Evolutionary conservation across 345 rosid species (phyloP), one percentile per base, ranked within the genome.

Genomic region (Citrus medica): DNA sequence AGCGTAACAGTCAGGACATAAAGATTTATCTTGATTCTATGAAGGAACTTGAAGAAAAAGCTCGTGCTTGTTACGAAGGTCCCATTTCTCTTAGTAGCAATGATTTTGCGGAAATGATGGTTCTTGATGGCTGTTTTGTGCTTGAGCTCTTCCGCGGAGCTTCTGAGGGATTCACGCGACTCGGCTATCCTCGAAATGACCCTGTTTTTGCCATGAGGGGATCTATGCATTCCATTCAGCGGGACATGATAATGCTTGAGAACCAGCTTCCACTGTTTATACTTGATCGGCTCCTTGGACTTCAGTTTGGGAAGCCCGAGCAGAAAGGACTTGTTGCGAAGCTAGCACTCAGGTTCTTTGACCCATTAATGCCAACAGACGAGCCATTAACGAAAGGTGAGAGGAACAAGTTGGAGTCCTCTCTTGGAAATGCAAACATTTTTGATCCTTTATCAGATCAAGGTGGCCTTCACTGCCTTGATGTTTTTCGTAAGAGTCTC

Each of bases 191-290:
- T 12, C 86, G 90, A 65, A 92, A 90, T 37, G 99, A 93, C 80
- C 98, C 98, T 5, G 81, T 92, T 48, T 95, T 93, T 19, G 89
- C 94, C 0, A 92, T 93, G 94, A 89, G 98, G 38, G 98, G 96
- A 17, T 87, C 92, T 1, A 95, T 93, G 98, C 98, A 93, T 84
- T 85, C 95, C 4, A 93, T 93, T 76, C 97, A 92, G 75, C 80
- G 93, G 56, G 98, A 95, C 76, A 95, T 93, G 98, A 87, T 92
- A 76, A 93, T 95, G 97, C 74, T 95, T 9, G 98, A 93, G 84
- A 95, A 93, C 40, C 97, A 92, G 81, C 84, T 92, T 81, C 98
- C 98, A 1, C 81, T 95, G 21, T 95, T 90, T 28, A 67, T 90
- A 28, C 92, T 92, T 21, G 91, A 95, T 82, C 83, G 83, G 67